These are phyloP conservation scores for Epichloe scottii DNA, from an alignment of 2,329 filamentous ascomycete species.

Conservation along the genomic window DNA sequence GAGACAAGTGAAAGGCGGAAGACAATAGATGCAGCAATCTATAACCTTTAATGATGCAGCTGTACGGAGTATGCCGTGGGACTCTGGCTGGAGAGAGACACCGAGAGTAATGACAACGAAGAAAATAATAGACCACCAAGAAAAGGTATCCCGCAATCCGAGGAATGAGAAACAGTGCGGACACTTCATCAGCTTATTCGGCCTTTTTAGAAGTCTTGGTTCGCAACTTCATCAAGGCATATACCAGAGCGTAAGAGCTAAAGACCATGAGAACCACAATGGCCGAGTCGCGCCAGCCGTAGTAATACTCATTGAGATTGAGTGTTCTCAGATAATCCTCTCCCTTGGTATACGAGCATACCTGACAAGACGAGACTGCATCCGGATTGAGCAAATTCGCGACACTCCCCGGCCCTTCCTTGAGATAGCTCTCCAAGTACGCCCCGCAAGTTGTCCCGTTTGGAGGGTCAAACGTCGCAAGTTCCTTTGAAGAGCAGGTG, in stretches of 20 bases:
- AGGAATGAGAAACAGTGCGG: too few relatives aligned
- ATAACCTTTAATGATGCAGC: too few relatives aligned
- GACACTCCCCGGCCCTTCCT: conserved; percentile 27
- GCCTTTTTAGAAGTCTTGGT: conserved; percentile 37
- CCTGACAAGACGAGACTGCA: conserved; percentile 39
- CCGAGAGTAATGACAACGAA: too few relatives aligned
- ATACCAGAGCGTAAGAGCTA: conserved; percentile 38
- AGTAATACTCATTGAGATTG: conserved; percentile 47
- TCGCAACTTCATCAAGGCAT: conserved; percentile 33
- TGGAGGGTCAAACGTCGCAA: conserved; percentile 38
- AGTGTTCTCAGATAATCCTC: conserved; percentile 47
- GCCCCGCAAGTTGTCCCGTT: conserved; percentile 40
- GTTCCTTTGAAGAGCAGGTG: conserved; percentile 33
- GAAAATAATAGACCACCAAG: too few relatives aligned
- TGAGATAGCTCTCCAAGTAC: conserved; percentile 43
- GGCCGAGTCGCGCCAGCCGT: conserved; percentile 54
- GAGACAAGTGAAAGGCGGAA: too few relatives aligned
- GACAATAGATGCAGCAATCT: too few relatives aligned
- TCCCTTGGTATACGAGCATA: conserved; percentile 47
- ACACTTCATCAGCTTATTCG: conserved; percentile 12
- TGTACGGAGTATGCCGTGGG: too few relatives aligned
- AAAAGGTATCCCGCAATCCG: too few relatives aligned
- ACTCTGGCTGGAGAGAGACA: too few relatives aligned
- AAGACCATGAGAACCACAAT: conserved; percentile 45
- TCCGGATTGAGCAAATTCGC: conserved; percentile 48